Base-by-base conservation (phyloP, 148 eudicot species). In the Diospyros kaki region DNA sequence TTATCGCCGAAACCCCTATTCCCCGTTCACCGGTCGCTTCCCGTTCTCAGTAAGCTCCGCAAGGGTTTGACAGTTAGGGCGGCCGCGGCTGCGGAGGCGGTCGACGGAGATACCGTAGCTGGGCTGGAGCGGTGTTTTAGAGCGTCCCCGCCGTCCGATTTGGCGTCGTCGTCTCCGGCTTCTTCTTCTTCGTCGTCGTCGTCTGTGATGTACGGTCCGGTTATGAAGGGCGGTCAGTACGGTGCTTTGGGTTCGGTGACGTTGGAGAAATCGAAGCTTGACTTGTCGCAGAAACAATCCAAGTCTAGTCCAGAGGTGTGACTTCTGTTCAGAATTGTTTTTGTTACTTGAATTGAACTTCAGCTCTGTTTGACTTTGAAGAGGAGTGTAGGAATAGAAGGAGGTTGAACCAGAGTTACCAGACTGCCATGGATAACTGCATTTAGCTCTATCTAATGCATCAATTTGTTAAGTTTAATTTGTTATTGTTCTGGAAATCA, bases 181-280 rank as follows among this genome's bases (percentile, higher is more conserved):
- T 80, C 87, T 3, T 65, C 82, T 18, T 39, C 81, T 9, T 63
- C 55, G 58, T n/a, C 58, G 73, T 59, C 39, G n/a, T 65, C 74
- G 17, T 18, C 79, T 11, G 71, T 56, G 58, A 42, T 58, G 73
- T 58, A 40, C 44, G 84, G 81, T 6, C 84, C 91, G 15, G 72
- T 77, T 43, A 88, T 88, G 94, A 87, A 88, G 84, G 87, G 83
- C 1, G 28, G 8, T 4, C 68, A 86, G 78, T 92, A 63, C 50
- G 91, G 94, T 9, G 76, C 93, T 46, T 58, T 84, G 74, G 87
- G 90, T 38, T 82, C 86, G 39, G 94, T 86, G 43, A 90, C 91
- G 50, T 84, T 92, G 81, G 97, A 92, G 79, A 92, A 90, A 69
- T 79, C 95, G 44, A 92, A 90, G 81, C 87, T 90, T 18, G 94